These are phyloP conservation scores for Corchorus capsularis DNA, from an alignment of 345 rosid genomes.

Conservation along the genomic window DNA sequence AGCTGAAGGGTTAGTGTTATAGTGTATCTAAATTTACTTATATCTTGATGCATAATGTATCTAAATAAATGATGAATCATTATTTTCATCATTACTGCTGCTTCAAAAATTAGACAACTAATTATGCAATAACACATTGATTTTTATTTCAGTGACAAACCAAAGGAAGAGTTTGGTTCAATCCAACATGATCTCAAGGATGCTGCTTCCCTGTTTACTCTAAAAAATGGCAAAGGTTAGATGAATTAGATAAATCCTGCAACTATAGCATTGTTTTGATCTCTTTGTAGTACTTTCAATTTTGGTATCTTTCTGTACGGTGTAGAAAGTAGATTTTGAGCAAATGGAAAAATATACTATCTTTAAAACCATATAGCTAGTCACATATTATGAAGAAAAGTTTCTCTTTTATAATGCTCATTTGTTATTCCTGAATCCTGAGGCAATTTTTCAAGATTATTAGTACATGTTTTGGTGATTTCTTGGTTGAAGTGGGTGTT, in stretches of 20 bases:
- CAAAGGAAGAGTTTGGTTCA: not conserved
- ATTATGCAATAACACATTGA: not conserved
- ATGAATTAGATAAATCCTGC: not conserved
- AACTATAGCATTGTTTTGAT: too few relatives aligned
- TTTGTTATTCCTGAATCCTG: too few relatives aligned
- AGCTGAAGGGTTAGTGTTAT: not conserved
- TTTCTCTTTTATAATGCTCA: too few relatives aligned
- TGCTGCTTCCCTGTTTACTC: conserved; percentile 6
- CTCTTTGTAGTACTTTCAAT: not conserved
- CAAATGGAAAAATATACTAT: not conserved
- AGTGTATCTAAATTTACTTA: not conserved
- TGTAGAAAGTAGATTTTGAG: not conserved
- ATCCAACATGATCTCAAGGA: not conserved
- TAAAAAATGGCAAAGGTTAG: not conserved
- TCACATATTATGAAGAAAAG: not conserved
- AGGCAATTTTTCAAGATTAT: too few relatives aligned
- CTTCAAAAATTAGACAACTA: not conserved
- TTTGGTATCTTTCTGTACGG: not conserved
- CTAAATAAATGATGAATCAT: not conserved
- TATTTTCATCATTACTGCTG: not conserved
- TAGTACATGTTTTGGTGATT: not conserved
- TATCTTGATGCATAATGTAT: not conserved
- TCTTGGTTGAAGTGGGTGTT: not conserved
- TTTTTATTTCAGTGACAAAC: conserved; percentile 18
- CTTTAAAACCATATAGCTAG: too few relatives aligned